Percentiles rank a stretch among this genome's conserved stretches.
phyloP scores from a whole-genome alignment of 1,139 yeast species.

The Geotrichum europaeum region DNA sequence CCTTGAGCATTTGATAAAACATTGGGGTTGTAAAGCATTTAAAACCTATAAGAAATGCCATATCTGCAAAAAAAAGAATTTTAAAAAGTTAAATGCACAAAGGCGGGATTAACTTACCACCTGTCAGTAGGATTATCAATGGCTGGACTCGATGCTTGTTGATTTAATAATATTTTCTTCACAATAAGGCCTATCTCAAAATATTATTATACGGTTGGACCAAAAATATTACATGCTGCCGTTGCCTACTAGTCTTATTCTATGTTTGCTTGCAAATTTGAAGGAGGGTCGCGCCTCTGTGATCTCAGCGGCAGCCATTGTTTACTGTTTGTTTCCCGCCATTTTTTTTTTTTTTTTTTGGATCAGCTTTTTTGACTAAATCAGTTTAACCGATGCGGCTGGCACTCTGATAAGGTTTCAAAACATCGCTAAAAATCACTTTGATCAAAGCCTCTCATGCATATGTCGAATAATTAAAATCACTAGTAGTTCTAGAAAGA shows the following conservation, averaged over 20 bases:
- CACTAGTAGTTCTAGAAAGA: not conserved
- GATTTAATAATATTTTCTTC: too few species aligned
- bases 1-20: not conserved
- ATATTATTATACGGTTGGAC: not conserved
- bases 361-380: not conserved
- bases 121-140: not conserved
- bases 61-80: not conserved
- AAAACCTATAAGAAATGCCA: not conserved
- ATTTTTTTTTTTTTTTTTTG: not conserved
- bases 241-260: not conserved
- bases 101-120: not conserved
- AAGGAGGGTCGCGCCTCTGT: not conserved
- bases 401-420: not conserved
- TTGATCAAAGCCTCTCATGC: not conserved
- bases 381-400: not conserved
- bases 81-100: not conserved
- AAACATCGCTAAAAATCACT: not conserved
- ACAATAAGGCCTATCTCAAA: not conserved
- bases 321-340: not conserved
- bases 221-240: not conserved
- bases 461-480: too few species aligned
- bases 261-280: not conserved
- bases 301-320: not conserved
- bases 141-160: not conserved
- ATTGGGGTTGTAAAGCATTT: not conserved